Conservation (phyloP, 768 basidiomycete species). For the Lactarius psammicola region DNA sequence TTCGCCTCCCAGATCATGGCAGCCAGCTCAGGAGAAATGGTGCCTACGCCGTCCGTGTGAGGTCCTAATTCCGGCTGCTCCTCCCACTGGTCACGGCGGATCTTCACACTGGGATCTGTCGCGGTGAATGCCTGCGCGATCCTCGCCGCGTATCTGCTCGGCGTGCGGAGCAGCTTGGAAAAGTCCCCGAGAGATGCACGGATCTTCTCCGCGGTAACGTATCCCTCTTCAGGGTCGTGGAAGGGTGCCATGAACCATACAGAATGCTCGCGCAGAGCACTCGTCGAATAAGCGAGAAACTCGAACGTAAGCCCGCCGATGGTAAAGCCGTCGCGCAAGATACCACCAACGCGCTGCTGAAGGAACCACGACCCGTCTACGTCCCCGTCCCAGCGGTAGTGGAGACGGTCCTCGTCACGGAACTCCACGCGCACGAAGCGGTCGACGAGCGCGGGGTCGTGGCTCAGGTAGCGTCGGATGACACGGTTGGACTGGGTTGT, state of each 20-base stretch:
- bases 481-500: conserved; percentile 76
- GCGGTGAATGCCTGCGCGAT: conserved; percentile 83
- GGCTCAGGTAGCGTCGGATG: conserved; percentile 55
- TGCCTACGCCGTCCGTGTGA: conserved; percentile 81
- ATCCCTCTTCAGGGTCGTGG: conserved; percentile 41
- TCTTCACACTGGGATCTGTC: conserved; percentile 70
- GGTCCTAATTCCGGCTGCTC: conserved; percentile 57
- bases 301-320: conserved; percentile 72
- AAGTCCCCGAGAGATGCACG: conserved; percentile 70
- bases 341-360: conserved; percentile 31
- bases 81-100: conserved; percentile 59
- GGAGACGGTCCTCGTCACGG: conserved; percentile 74
- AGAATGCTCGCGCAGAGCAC: conserved; percentile 73
- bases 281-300: conserved; percentile 80
- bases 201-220: conserved; percentile 57
- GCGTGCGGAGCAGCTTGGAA: conserved; percentile 41
- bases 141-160: conserved; percentile 82
- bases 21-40: conserved; percentile 61
- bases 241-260: conserved; percentile 83
- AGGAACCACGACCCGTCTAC: conserved; percentile 60
- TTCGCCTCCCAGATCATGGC: conserved; percentile 58
- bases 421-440: conserved; percentile 83
- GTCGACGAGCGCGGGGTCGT: conserved; percentile 48
- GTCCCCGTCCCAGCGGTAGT: conserved; percentile 67
- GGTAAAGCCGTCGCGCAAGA: conserved; percentile 61